Base-by-base conservation (phyloP, 2,329 filamentous ascomycete genomes). In the Xylariaceae sp. region DNA sequence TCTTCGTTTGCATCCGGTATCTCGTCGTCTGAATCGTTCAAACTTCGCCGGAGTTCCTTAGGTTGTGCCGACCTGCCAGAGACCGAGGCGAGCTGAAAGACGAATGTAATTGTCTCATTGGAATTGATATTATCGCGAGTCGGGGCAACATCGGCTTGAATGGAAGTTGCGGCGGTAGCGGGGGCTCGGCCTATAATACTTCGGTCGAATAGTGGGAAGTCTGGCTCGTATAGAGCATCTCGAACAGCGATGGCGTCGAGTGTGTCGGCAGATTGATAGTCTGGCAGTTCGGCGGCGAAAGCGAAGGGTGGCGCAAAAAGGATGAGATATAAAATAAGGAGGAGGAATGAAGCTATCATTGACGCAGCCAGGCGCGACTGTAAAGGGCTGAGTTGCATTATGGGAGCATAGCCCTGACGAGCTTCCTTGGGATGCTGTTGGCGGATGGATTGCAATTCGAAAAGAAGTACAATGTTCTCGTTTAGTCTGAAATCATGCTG, bases 281-380 rank as follows among this genome's bases (percentile, higher is more conserved):
- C 27, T 41, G 56, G 50, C 42, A 69, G 46, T 44, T 88, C 81
- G 42, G 74, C 70, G 8, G 85, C 85, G 55, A 84, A 75, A 37
- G 80, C 85, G 53, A 83, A 75, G 42, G 73, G 72, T 16, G 78
- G 76, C 36, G 74, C 75, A 46, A 77, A 76, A 29, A 86, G 71
- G 21, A 79, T 65, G 46, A 85, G 67, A 61, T 82, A 85, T 34
- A 89, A 63, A 32, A 80, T 59, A 25, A 85, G 57, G 23, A 87
- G 64, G 40, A 85, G 61, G 22, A 79, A 66, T 23, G 80, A 79
- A 43, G 82, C 79, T 57, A 77, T 71, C 42, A 85, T 63, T 46
- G 83, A 86, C 58, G 83, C 81, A 61, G 79, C 78, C 60, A 88
- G 78, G 62, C 85, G 83, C 68, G 82, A 85, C 71, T 87, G 86